Evolutionary conservation across 345 rosid species (phyloP).

Genomic region (Acer saccharum): DNA sequence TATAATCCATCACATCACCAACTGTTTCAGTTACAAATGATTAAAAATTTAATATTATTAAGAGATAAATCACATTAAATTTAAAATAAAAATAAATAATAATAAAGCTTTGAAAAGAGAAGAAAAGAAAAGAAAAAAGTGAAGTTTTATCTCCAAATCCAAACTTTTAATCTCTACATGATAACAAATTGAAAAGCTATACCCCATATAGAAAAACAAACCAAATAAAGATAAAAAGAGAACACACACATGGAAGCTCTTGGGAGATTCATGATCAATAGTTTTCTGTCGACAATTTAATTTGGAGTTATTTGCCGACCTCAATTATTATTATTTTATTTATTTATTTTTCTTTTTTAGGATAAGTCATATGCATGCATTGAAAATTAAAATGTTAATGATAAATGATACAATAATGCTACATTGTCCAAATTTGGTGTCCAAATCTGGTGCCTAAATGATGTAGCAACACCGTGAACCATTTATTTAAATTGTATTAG

Average conservation of each 20-base stretch:
- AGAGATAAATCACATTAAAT: background rate
- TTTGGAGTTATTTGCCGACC: background rate
- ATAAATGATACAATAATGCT: no score
- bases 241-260: conserved; percentile 17
- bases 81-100: background rate
- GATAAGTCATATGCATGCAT: conserved; percentile 8
- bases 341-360: background rate
- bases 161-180: conserved; percentile 4
- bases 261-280: conserved; percentile 9
- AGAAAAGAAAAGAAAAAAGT: background rate
- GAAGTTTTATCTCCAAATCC: conserved; percentile 17
- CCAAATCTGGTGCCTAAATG: no score
- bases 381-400: background rate
- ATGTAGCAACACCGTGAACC: no score
- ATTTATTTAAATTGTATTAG: no score
- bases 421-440: no score
- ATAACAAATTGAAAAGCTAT: conserved; percentile 2
- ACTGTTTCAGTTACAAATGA: conserved; percentile 29
- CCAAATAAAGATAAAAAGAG: conserved; percentile 25
- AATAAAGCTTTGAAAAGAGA: background rate
- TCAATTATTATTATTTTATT: background rate
- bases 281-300: background rate
- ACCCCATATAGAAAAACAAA: background rate
- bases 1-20: conserved; percentile 29
- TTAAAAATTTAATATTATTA: background rate